Base-by-base conservation (phyloP, 169 alveolate species). In the Babesia divergens region DNA sequence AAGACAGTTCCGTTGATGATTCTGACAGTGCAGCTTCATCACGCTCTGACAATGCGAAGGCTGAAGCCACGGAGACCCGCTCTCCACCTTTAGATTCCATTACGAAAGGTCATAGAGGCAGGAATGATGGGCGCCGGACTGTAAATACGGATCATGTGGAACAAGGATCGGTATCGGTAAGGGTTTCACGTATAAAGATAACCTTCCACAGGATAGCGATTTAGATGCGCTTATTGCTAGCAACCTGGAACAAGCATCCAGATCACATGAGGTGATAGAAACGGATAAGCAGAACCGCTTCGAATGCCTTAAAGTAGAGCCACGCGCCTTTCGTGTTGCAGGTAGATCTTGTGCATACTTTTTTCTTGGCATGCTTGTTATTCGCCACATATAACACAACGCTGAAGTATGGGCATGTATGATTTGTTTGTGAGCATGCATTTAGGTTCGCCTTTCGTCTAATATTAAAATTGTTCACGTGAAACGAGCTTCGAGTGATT, bases 131-230 rank as follows among this genome's bases (percentile, higher is more conserved):
- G 13, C 18, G 42, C 2, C 24, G 42, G 5, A 2, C 40, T 6
- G 2, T 18, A 5, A 26, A 35, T 3, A 11, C 34, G 4, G 22
- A 6, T 5, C 34, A 44, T 14, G 60, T 26, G 8, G 43, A 34
- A 3, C 24, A 7, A 24, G 60, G 22, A 1, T 0, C 59, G 9
- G 72, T 46, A 24, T 44, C 43, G 72, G 72, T 62, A 14, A 24
- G 56, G 43, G 29, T 24, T 3, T 0, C 7, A 24, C n/a, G 13
- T 11, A 6, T 7, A n/a, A 43, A 24, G 6, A 34, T 43, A 9
- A 62, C 26, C 40, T 44, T 1, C 13, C 53, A 6, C 46, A 62
- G 72, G 72, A 62, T 62, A 62, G 72, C 49, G 72, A 62, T 29
- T 5, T 34, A 18, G 60, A 28, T 3, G 51, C 35, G 20, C 40